Base-by-base conservation (phyloP, 2,329 filamentous ascomycete genomes). In the Pseudocercospora crystallina region DNA sequence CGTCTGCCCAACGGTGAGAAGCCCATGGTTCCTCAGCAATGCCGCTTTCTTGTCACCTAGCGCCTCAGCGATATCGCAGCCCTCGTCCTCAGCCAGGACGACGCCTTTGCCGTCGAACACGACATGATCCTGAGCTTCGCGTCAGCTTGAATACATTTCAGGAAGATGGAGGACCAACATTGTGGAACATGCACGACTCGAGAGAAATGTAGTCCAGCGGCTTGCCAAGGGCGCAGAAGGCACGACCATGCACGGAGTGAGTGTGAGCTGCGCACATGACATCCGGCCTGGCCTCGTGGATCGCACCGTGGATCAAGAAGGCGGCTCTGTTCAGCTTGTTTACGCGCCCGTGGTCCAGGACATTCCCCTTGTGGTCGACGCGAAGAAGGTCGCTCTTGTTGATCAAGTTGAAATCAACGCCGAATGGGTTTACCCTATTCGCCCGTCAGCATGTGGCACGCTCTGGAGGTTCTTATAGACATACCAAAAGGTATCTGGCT, bases 31-130 rank as follows among this genome's bases (percentile, higher is more conserved):
- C 30, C 66, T 61, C 8, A 73, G 54, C 17, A 72, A 54, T 12
- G 64, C 61, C 8, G 62, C 65, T 53, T 69, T 71, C 41, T 66
- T 65, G 38, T 65, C 55, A 5, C 69, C 68, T 2, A 73, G 58
- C 8, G 60, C 57, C 11, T 61, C 54, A 1, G 73, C 73, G 46
- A 77, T 72, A 2, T 65, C 61, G 5, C 62, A 41, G 0, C 73
- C 73, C 58, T 77, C 75, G 35, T 72, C 69, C 2, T 62, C 57
- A 0, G 61, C 67, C 4, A 77, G 61, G 0, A 75, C 73, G n/a
- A 74, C 64, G 2, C 73, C 72, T 56, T 74, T 76, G 9, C 62
- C 64, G 7, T 66, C 56, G 48, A 76, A 76, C 3, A 62, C 45
- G 11, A 61, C 63, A 33, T 65, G 64, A 38, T 63, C 62, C 34